Conservation (phyloP, 2,329 filamentous ascomycete genomes). For the Claviceps sp. region DNA sequence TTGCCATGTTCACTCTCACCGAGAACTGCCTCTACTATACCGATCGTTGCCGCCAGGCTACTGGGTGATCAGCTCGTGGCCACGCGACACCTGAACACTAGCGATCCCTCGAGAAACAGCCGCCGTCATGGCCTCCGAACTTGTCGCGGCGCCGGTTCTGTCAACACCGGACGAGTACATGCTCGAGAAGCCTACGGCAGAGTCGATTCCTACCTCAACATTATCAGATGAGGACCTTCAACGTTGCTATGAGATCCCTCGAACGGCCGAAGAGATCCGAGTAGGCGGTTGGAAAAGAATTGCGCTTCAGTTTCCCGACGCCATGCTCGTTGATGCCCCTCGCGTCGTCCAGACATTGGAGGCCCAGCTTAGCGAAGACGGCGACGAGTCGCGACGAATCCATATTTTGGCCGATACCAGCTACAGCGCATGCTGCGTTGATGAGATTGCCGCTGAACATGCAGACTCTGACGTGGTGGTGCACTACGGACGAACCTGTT, state of each 20-base stretch:
- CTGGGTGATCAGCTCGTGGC: background rate
- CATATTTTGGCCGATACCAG: conserved; percentile 92
- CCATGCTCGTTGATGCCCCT: conserved; percentile 78
- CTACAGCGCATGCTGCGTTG: conserved; percentile 92
- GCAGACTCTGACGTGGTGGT: conserved; percentile 81
- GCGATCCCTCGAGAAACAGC: background rate
- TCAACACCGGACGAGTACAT: conserved; percentile 50
- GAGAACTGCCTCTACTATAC: background rate
- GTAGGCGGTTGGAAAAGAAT: conserved; percentile 59
- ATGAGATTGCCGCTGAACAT: conserved; percentile 93
- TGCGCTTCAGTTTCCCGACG: conserved; percentile 90
- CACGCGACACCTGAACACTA: background rate
- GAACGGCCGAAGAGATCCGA: conserved; percentile 66
- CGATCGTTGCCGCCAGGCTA: background rate
- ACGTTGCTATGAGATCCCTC: conserved; percentile 70
- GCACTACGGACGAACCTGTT: conserved; percentile 84
- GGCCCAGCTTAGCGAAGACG: conserved; percentile 12
- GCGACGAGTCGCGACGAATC: conserved; percentile 27
- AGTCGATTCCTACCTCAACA: conserved; percentile 18
- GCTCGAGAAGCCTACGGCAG: conserved; percentile 37
- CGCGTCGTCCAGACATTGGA: conserved; percentile 53
- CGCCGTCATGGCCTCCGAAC: conserved; percentile 29
- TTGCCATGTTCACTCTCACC: background rate
- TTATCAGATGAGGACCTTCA: conserved; percentile 54
- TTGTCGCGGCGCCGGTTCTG: conserved; percentile 43